Percentiles rank a stretch among this genome's conserved stretches.
These are phyloP conservation scores for Yarrowia galli DNA, from an alignment of 1,139 yeast species.

Conservation along the genomic window DNA sequence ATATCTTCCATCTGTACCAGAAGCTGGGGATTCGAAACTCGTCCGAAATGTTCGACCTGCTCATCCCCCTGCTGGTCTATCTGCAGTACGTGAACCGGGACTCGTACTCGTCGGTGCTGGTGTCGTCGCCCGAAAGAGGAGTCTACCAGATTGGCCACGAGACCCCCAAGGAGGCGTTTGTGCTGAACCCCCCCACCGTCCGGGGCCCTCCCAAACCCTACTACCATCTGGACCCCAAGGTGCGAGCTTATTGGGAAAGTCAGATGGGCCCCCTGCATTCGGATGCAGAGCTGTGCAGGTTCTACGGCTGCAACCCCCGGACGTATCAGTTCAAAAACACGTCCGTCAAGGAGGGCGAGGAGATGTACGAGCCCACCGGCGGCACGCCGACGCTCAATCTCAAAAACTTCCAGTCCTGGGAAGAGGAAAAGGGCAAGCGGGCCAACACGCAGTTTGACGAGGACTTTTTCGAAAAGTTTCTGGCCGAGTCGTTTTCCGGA, in stretches of 20 bases:
- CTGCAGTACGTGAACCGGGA: slow-evolving; percentile 35
- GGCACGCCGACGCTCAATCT: slow-evolving; percentile 20
- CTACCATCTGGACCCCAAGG: slow-evolving; percentile 27
- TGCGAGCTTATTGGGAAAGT: slow-evolving; percentile 26
- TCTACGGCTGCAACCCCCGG: slow-evolving; percentile 15
- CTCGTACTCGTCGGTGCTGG: slow-evolving; percentile 30
- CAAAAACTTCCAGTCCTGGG: slow-evolving; percentile 24
- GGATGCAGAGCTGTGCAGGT: slow-evolving; percentile 24
- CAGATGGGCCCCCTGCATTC: slow-evolving; percentile 31
- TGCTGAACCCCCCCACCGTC: slow-evolving; percentile 2
- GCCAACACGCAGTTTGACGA: slow-evolving; percentile 34
- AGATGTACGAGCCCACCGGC: slow-evolving; percentile 28
- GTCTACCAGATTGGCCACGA: slow-evolving; percentile 34
- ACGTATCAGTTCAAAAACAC: slow-evolving; percentile 35
- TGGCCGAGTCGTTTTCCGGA: slow-evolving; percentile 24
- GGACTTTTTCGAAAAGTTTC: slow-evolving; percentile 31
- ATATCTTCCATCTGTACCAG: slow-evolving; percentile 32
- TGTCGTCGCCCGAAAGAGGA: slow-evolving; percentile 9
- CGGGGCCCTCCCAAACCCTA: slow-evolving; percentile 17
- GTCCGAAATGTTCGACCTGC: slow-evolving; percentile 28
- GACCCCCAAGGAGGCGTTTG: slow-evolving; percentile 27
- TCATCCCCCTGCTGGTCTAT: slow-evolving; percentile 18
- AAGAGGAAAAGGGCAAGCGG: slow-evolving; percentile 32
- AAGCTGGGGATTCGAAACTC: slow-evolving; percentile 31
- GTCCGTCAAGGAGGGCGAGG: slow-evolving; percentile 29